A percentile compares a stretch with the other conserved stretches of the same genome.
phyloP scores from a whole-genome alignment of 192 early-diverging fungal species.

The Funneliformis geosporum region DNA sequence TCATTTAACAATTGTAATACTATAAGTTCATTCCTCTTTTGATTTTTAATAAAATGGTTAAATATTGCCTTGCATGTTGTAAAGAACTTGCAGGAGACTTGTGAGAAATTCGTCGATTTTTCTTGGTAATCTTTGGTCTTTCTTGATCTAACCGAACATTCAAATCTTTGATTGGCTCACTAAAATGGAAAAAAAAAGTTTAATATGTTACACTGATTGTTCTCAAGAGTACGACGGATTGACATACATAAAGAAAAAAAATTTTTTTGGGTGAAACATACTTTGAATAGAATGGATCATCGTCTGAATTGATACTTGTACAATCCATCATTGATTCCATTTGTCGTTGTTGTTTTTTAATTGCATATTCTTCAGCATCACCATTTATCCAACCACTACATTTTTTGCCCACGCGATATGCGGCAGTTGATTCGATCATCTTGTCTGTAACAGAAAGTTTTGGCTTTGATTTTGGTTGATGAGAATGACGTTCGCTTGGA shows the following conservation, averaged over 20 bases:
- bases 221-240: background rate
- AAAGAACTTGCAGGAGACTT: background rate
- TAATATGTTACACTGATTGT: background rate
- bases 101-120: background rate
- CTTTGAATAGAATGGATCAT: background rate
- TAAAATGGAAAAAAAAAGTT: background rate
- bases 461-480: background rate
- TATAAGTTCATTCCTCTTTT: constrained; percentile 12
- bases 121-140: background rate
- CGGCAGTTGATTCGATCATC: constrained; percentile 11
- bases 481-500: constrained; percentile 2
- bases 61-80: constrained; percentile 5
- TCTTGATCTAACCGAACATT: constrained; percentile 12
- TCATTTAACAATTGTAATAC: background rate
- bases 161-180: background rate
- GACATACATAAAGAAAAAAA: background rate
- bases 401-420: background rate
- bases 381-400: constrained; percentile 9
- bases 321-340: background rate
- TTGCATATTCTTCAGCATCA: constrained; percentile 11
- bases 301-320: background rate
- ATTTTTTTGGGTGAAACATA: background rate
- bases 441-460: background rate
- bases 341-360: background rate
- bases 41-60: background rate